phyloP scores from a whole-genome alignment of 2,329 filamentous ascomycete genomes.

The Aureobasidium melanogenum region DNA sequence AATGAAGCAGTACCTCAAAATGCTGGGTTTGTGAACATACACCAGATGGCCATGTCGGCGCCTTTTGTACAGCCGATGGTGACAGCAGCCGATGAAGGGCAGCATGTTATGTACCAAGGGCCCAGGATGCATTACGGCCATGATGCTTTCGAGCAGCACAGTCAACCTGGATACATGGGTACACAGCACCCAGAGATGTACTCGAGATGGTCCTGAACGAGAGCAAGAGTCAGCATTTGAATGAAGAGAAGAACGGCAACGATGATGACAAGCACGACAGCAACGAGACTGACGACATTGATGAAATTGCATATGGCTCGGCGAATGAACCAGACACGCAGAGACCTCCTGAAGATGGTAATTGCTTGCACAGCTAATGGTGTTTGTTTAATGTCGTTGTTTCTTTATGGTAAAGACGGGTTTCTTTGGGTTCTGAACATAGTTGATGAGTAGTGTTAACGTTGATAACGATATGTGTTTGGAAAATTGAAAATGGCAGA shows the following conservation, averaged over 20 bases:
- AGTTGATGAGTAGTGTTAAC: neutral
- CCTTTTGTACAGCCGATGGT: neutral
- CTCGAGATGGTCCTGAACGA: neutral
- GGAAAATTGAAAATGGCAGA: neutral
- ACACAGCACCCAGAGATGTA: slow-evolving; percentile 4
- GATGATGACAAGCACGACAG: slow-evolving; percentile 3
- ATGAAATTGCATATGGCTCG: slow-evolving; percentile 2
- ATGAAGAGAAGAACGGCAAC: neutral
- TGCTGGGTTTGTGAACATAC: neutral
- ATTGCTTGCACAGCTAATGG: neutral
- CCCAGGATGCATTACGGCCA: neutral
- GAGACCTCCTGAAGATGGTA: neutral
- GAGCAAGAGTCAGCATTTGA: neutral
- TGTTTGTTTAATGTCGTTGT: neutral
- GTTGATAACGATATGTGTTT: neutral
- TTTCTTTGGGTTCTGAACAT: neutral
- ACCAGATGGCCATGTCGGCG: neutral
- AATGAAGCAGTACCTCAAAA: neutral
- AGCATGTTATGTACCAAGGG: neutral
- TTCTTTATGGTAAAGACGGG: neutral
- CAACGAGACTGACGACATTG: slow-evolving; percentile 3
- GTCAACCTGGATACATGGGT: neutral
- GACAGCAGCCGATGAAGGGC: neutral
- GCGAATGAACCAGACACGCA: neutral
- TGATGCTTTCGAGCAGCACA: neutral